Evolutionary conservation across 176 grass and related monocot species (phyloP).

Genomic region (Chrysopogon serrulatus): DNA sequence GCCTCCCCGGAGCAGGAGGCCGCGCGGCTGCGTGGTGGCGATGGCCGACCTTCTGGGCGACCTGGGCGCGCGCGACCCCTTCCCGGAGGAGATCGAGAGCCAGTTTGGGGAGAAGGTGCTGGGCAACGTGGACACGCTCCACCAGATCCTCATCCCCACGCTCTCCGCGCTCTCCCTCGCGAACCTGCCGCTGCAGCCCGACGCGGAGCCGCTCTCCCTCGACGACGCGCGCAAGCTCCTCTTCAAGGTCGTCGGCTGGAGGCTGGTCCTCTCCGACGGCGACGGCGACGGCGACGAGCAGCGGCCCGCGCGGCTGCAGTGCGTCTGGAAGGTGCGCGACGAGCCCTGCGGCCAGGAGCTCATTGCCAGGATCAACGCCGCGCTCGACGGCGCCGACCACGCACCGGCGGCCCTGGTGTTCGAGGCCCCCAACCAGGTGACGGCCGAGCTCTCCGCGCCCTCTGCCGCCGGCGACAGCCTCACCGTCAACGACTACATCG

Average conservation of each 20-base stretch:
- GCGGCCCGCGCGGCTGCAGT: slow-evolving; percentile 35
- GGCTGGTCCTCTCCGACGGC: slow-evolving; percentile 32
- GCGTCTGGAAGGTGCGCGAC: slow-evolving; percentile 81
- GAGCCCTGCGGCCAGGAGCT: slow-evolving; percentile 59
- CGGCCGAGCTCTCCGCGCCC: slow-evolving; percentile 52
- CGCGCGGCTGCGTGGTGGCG: slow-evolving; percentile 27
- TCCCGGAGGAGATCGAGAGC: slow-evolving; percentile 82
- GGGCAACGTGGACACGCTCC: slow-evolving; percentile 71
- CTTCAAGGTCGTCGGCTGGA: slow-evolving; percentile 79
- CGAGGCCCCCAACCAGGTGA: slow-evolving; percentile 68
- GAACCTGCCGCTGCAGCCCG: slow-evolving; percentile 36
- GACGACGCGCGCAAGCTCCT: slow-evolving; percentile 60
- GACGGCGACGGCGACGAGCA: neutral
- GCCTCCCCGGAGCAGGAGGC: neutral
- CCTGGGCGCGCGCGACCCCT: slow-evolving; percentile 66
- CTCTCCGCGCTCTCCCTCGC: slow-evolving; percentile 71
- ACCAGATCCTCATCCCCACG: slow-evolving; percentile 87
- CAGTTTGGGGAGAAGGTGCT: slow-evolving; percentile 75
- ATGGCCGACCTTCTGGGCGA: slow-evolving; percentile 71
- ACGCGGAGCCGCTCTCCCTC: slow-evolving; percentile 18
- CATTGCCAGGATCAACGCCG: slow-evolving; percentile 54
- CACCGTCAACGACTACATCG: slow-evolving; percentile 64
- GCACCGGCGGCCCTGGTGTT: slow-evolving; percentile 31
- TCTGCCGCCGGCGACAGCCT: slow-evolving; percentile 49
- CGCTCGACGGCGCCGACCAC: slow-evolving; percentile 44